These are phyloP conservation scores for Akanthomyces uredinophilus DNA, from an alignment of 2,329 filamentous ascomycete genomes.

Conservation along the genomic window DNA sequence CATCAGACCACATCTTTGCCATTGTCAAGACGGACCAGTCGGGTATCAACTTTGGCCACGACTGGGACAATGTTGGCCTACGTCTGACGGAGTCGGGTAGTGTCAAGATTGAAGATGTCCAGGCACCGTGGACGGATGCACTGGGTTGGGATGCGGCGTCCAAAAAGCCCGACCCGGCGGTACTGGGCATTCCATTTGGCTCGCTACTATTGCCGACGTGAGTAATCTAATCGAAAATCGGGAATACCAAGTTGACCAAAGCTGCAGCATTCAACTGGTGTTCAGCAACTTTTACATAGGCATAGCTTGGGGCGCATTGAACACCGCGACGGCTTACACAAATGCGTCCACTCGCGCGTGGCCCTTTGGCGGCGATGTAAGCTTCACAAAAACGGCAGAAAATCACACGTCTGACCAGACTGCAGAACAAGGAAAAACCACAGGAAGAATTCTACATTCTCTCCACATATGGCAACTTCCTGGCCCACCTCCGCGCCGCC, in stretches of 20 bases:
- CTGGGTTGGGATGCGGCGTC: constrained; percentile 51
- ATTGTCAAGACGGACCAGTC: constrained; percentile 53
- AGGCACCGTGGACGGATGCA: constrained; percentile 54
- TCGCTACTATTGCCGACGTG: constrained; percentile 55
- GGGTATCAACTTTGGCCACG: constrained; percentile 53
- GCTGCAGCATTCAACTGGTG: constrained; percentile 54
- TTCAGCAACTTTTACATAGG: constrained; percentile 63
- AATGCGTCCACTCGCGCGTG: constrained; percentile 52
- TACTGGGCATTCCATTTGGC: constrained; percentile 50
- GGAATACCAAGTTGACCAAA: not conserved
- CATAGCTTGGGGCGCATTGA: constrained; percentile 54
- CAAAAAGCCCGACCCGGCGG: constrained; percentile 45
- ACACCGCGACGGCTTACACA: constrained; percentile 53
- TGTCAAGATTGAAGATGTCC: constrained; percentile 54
- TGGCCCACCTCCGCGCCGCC: constrained; percentile 56
- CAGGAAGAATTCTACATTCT: constrained; percentile 63
- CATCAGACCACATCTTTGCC: constrained; percentile 57
- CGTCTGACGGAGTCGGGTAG: constrained; percentile 59
- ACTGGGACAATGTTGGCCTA: constrained; percentile 62
- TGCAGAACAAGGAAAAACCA: constrained; percentile 48
- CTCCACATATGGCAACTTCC: constrained; percentile 58
- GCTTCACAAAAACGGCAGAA: constrained; percentile 9
- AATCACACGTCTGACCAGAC: not conserved
- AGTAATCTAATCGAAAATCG: constrained; percentile 12
- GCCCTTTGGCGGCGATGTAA: constrained; percentile 58